These are phyloP conservation scores for Aurifilum marmelostoma DNA, from an alignment of 2,329 filamentous ascomycete species.

Conservation along the genomic window DNA sequence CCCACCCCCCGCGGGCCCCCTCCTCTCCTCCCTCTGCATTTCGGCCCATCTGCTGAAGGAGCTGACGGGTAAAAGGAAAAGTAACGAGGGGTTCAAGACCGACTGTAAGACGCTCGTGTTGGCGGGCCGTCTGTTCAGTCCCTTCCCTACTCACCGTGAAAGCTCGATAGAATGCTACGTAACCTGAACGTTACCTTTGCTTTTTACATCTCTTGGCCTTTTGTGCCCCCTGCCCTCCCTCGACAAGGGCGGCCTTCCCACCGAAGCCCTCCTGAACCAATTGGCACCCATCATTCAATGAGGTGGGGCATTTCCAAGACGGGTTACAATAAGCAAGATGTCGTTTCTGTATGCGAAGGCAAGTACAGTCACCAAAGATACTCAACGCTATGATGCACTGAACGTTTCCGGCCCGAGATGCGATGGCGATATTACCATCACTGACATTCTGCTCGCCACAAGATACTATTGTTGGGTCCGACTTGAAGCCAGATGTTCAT, in stretches of 20 bases:
- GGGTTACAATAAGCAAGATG: background rate
- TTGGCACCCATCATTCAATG: background rate
- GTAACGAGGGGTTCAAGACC: background rate
- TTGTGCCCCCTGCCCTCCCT: background rate
- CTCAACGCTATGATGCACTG: background rate
- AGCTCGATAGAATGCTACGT: slow-evolving; percentile 4
- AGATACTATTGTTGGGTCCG: background rate
- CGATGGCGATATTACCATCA: background rate
- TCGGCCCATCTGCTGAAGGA: background rate
- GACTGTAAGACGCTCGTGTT: background rate
- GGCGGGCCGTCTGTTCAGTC: background rate
- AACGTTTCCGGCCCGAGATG: background rate
- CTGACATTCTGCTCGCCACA: background rate
- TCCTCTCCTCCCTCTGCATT: background rate
- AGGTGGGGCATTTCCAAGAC: background rate
- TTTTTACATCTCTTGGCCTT: background rate
- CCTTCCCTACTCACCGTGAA: background rate
- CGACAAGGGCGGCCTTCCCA: no score
- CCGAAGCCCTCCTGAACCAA: background rate
- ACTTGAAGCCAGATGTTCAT: background rate
- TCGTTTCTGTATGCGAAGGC: background rate
- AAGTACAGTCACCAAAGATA: background rate
- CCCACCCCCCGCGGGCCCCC: no score
- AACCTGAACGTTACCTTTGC: slow-evolving; percentile 13
- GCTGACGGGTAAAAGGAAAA: background rate